Conservation (phyloP, 768 basidiomycete genomes). For the Naganishia randhawae region DNA sequence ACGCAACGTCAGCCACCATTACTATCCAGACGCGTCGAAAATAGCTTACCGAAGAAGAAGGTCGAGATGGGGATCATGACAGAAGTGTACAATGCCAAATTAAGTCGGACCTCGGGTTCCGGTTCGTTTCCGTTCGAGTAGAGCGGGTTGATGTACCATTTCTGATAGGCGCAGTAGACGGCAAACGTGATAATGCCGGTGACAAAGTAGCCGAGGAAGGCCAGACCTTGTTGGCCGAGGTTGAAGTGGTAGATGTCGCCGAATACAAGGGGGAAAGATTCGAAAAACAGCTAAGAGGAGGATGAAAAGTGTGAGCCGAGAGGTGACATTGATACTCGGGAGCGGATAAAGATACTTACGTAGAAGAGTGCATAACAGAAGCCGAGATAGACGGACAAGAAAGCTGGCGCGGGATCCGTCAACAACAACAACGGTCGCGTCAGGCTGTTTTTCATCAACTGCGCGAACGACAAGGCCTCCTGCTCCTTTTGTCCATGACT, state of each 20-base stretch:
- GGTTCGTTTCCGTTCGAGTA: slow-evolving; percentile 15
- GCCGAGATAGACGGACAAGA: slow-evolving; percentile 26
- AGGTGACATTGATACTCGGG: too few relatives aligned
- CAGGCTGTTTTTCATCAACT: slow-evolving; percentile 38
- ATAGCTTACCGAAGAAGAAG: slow-evolving; percentile 26
- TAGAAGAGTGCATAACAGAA: slow-evolving; percentile 28
- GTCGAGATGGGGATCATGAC: slow-evolving; percentile 28
- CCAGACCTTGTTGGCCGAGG: slow-evolving; percentile 24
- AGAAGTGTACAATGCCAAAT: slow-evolving; percentile 16
- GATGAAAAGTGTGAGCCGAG: background rate
- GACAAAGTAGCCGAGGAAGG: slow-evolving; percentile 28
- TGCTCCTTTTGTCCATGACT: slow-evolving; percentile 45
- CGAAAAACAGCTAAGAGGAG: slow-evolving; percentile 23
- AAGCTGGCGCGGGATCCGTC: slow-evolving; percentile 39
- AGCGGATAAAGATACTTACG: slow-evolving; percentile 20
- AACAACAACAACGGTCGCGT: slow-evolving; percentile 42
- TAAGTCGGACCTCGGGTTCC: slow-evolving; percentile 24
- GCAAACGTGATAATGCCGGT: slow-evolving; percentile 28
- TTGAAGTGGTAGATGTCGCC: slow-evolving; percentile 27
- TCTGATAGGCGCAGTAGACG: slow-evolving; percentile 24
- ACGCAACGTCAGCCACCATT: background rate
- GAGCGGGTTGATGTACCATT: slow-evolving; percentile 21
- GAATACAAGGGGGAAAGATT: slow-evolving; percentile 30
- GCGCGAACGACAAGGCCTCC: slow-evolving; percentile 31
- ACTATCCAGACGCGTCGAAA: background rate